A percentile compares a stretch with the other conserved stretches of the same genome.
Conservation (phyloP, 2,329 filamentous ascomycete genomes). For the Talaromyces sp. region DNA sequence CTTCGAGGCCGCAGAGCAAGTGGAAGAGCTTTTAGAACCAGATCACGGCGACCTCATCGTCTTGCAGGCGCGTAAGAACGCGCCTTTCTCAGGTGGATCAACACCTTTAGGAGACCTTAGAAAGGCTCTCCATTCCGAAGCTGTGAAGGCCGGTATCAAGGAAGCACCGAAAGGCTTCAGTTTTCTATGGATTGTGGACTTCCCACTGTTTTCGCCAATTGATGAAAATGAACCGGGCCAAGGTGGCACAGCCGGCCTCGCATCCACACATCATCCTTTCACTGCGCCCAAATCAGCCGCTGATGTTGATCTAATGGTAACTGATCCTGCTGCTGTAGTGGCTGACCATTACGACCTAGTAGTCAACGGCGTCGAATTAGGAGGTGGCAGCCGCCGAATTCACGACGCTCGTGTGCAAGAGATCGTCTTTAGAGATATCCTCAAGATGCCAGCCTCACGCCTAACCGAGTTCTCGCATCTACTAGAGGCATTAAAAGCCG, state of each 20-base stretch:
- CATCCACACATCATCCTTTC: conserved; percentile 91
- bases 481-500: conserved; percentile 73
- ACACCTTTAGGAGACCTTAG: conserved; percentile 69
- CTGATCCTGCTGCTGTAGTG: conserved; percentile 65
- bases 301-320: conserved; percentile 71
- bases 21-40: conserved; percentile 52
- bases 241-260: conserved; percentile 73
- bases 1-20: conserved; percentile 61
- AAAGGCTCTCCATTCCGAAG: conserved; percentile 63
- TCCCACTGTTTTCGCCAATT: conserved; percentile 82
- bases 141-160: conserved; percentile 61
- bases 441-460: conserved; percentile 69
- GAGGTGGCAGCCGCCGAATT: conserved; percentile 88
- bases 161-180: conserved; percentile 51
- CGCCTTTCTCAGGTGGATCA: conserved; percentile 67
- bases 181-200: conserved; percentile 84
- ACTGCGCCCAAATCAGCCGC: conserved; percentile 71
- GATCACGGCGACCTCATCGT: conserved; percentile 75
- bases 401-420: conserved; percentile 80
- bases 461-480: conserved; percentile 82
- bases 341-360: conserved; percentile 96
- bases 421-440: conserved; percentile 75
- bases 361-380: conserved; percentile 89
- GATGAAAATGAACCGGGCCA: conserved; percentile 69
- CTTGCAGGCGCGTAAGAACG: conserved; percentile 70